These are phyloP conservation scores for Auricularia cornea DNA, from an alignment of 768 basidiomycete species.

Conservation along the genomic window DNA sequence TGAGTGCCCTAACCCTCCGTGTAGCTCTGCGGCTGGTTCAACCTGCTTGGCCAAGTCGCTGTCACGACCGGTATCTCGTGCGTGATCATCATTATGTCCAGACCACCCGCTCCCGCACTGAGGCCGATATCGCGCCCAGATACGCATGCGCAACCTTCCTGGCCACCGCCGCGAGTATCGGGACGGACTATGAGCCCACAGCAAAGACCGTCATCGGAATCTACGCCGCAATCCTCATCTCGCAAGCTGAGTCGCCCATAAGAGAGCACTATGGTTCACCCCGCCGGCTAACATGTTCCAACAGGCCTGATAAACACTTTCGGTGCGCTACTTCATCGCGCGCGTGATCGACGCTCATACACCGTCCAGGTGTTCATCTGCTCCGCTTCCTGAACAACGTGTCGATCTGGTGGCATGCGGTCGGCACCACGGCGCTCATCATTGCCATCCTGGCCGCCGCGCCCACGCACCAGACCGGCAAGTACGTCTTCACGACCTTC, in stretches of 20 bases:
- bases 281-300: background rate
- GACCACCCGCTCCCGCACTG: background rate
- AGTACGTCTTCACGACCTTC: slow-evolving; percentile 64
- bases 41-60: slow-evolving; percentile 66
- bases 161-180: slow-evolving; percentile 52
- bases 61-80: slow-evolving; percentile 68
- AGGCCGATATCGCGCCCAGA: slow-evolving; percentile 22
- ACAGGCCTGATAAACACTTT: slow-evolving; percentile 64
- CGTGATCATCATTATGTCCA: slow-evolving; percentile 5
- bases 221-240: slow-evolving; percentile 60
- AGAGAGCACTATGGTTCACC: background rate
- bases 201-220: slow-evolving; percentile 55
- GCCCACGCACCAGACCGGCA: slow-evolving; percentile 56
- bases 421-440: slow-evolving; percentile 58
- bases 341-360: background rate
- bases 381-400: slow-evolving; percentile 63
- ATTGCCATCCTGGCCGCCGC: slow-evolving; percentile 66
- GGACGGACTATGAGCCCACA: slow-evolving; percentile 49
- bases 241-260: slow-evolving; percentile 37
- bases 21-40: slow-evolving; percentile 29
- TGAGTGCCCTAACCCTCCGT: background rate
- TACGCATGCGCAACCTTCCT: slow-evolving; percentile 63
- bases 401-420: slow-evolving; percentile 66
- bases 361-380: slow-evolving; percentile 33
- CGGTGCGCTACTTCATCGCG: slow-evolving; percentile 22